Evolutionary conservation across 768 basidiomycete species (phyloP).

Genomic region (Kwoniella mangroviensis): DNA sequence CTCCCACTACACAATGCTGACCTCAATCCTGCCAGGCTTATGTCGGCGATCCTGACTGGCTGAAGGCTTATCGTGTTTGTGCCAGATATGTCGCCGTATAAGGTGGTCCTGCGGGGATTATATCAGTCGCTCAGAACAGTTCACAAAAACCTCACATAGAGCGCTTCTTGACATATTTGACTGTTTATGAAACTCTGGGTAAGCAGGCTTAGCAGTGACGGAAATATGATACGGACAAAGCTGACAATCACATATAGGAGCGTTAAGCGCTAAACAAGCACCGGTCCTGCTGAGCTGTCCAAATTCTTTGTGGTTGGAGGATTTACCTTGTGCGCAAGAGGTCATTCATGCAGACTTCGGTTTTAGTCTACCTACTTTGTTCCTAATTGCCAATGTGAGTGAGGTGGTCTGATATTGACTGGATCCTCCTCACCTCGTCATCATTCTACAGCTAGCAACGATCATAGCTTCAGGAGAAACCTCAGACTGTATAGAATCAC

Average conservation of each 20-base stretch:
- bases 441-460: neutral
- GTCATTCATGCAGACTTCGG: slow-evolving; percentile 2
- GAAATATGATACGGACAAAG: too few relatives aligned
- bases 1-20: too few relatives aligned
- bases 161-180: neutral
- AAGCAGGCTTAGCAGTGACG: neutral
- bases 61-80: too few relatives aligned
- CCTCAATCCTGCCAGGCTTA: too few relatives aligned
- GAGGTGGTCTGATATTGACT: too few relatives aligned
- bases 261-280: neutral
- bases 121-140: neutral
- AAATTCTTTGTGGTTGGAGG: neutral
- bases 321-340: neutral
- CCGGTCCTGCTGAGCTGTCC: neutral
- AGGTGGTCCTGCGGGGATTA: neutral
- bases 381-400: neutral
- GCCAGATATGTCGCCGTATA: neutral
- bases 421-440: too few relatives aligned
- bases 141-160: neutral
- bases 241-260: neutral
- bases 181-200: slow-evolving; percentile 1
- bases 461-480: neutral
- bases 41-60: too few relatives aligned
- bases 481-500: neutral
- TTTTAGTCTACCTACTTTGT: neutral